Evolutionary conservation across 1,284 basidiomycete species (phyloP).

Genomic region (Fomitopsis schrenkii): DNA sequence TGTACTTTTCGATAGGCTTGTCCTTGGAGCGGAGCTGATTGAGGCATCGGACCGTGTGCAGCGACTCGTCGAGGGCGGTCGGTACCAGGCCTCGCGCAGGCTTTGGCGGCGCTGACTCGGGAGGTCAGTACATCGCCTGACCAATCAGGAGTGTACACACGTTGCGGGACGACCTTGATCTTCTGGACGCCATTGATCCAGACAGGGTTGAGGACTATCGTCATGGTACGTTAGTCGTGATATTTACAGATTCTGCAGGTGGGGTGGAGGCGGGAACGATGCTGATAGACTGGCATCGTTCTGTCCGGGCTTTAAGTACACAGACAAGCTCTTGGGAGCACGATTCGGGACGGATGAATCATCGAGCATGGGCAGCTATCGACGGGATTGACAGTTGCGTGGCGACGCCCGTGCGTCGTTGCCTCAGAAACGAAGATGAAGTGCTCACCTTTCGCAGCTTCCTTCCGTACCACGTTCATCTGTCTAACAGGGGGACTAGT

Average conservation of each 20-base stretch:
- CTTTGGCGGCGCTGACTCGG: slow-evolving; percentile 38
- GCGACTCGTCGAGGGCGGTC: slow-evolving; percentile 47
- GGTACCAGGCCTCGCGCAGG: slow-evolving; percentile 61
- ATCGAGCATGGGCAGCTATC: neutral
- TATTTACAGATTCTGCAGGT: neutral
- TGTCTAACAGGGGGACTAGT: neutral
- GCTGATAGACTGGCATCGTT: neutral
- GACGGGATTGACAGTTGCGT: slow-evolving; percentile 1
- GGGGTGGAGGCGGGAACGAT: neutral
- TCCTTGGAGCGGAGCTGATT: slow-evolving; percentile 73
- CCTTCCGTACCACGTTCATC: slow-evolving; percentile 13
- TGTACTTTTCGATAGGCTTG: slow-evolving; percentile 76
- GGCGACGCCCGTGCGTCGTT: slow-evolving; percentile 1
- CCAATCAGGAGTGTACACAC: slow-evolving; percentile 21
- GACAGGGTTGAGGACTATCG: slow-evolving; percentile 65
- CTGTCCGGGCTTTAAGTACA: neutral
- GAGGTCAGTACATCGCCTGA: neutral
- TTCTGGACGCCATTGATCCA: slow-evolving; percentile 65
- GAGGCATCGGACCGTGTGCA: slow-evolving; percentile 61
- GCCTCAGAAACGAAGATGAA: neutral
- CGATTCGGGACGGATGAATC: neutral
- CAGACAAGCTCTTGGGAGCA: neutral
- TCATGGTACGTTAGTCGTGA: slow-evolving; percentile 36
- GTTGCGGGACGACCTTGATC: slow-evolving; percentile 53
- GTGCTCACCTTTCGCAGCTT: slow-evolving; percentile 6